These are phyloP conservation scores for Trichoderma koningii DNA, from an alignment of 2,329 filamentous ascomycete genomes.

Conservation along the genomic window DNA sequence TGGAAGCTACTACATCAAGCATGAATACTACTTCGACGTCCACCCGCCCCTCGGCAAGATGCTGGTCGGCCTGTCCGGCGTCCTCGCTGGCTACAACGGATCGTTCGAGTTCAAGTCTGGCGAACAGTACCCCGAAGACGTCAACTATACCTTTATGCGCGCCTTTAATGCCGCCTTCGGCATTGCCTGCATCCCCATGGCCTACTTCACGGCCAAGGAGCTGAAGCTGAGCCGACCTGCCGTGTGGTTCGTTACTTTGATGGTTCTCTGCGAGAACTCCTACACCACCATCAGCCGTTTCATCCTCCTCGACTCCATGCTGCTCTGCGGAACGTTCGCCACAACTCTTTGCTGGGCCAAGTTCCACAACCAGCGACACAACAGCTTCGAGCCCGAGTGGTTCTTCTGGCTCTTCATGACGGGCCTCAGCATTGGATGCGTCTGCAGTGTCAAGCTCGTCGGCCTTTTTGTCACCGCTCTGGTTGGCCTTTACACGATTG, in stretches of 20 bases:
- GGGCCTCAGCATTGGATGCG: conserved; percentile 93
- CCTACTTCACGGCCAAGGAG: conserved; percentile 93
- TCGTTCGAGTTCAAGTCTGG: conserved; percentile 99
- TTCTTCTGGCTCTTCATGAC: conserved; percentile 92
- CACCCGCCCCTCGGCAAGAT: conserved; percentile 98
- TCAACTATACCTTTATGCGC: conserved; percentile 98
- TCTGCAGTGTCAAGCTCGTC: conserved; percentile 98
- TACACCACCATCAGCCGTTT: conserved; percentile 99
- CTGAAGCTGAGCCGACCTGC: conserved; percentile 82
- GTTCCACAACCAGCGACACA: conserved; percentile 84
- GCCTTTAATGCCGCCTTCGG: conserved; percentile 96
- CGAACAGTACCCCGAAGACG: conserved; percentile 87
- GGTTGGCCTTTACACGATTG: conserved; percentile 91
- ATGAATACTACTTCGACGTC: conserved; percentile 94
- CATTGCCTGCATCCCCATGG: conserved; percentile 86
- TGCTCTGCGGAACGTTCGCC: conserved; percentile 97
- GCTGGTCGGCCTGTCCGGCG: conserved; percentile 93
- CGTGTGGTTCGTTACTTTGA: conserved; percentile 92
- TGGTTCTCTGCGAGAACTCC: conserved; percentile 98
- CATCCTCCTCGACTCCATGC: conserved; percentile 97
- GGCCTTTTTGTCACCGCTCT: conserved; percentile 94
- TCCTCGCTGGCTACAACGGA: conserved; percentile 96
- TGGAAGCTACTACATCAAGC: conserved; percentile 97
- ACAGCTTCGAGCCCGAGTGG: conserved; percentile 90
- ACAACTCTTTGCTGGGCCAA: conserved; percentile 97